Evolutionary conservation across 1,284 basidiomycete genomes (phyloP).

Genomic region (Moesziomyces aphidis): DNA sequence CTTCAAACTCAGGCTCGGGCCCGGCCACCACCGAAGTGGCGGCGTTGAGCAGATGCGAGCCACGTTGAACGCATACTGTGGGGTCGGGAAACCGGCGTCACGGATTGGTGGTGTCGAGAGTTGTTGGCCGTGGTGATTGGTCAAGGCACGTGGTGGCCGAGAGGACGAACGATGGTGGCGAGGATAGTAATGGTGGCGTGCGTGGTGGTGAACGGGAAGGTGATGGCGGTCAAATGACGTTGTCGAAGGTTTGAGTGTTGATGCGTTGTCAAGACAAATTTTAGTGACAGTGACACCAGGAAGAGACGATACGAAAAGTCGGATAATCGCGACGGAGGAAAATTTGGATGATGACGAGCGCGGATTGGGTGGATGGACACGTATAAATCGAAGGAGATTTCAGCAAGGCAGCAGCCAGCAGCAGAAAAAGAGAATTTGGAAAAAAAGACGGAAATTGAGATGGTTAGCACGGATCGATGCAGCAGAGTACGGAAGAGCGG

Average conservation of each 20-base stretch:
- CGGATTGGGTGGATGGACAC: not conserved
- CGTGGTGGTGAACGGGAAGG: not conserved
- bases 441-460: slow-evolving; percentile 4
- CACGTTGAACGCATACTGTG: slow-evolving; percentile 59
- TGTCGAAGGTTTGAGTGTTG: not conserved
- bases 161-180: slow-evolving; percentile 1
- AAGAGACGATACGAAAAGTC: slow-evolving; percentile 7
- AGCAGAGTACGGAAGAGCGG: not conserved
- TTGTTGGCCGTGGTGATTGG: not conserved
- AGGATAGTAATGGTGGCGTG: not conserved
- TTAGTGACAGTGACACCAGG: slow-evolving; percentile 19
- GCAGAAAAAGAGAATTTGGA: slow-evolving; percentile 1
- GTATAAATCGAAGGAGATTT: too few species aligned
- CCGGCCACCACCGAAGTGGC: slow-evolving; percentile 59
- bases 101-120: not conserved
- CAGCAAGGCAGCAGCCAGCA: slow-evolving; percentile 6
- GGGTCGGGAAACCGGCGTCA: not conserved
- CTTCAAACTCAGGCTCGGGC: slow-evolving; percentile 60
- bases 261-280: not conserved
- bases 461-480: slow-evolving; percentile 18
- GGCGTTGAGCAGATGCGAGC: slow-evolving; percentile 54
- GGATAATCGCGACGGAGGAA: slow-evolving; percentile 26
- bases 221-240: not conserved
- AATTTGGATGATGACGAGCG: slow-evolving; percentile 15
- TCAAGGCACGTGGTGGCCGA: not conserved